phyloP scores from a whole-genome alignment of 768 basidiomycete species.

The Collybia mongolica region DNA sequence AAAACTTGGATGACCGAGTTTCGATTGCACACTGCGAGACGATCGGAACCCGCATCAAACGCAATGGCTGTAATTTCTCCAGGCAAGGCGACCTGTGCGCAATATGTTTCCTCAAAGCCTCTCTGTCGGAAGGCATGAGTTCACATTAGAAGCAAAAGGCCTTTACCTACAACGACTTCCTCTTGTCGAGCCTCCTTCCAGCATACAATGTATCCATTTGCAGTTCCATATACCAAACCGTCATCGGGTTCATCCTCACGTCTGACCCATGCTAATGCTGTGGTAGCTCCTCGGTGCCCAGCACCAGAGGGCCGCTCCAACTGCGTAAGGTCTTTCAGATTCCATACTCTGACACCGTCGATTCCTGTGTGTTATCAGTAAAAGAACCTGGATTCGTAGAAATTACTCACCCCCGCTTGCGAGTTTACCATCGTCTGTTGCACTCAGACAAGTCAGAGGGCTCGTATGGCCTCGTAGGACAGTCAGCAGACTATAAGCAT shows the following conservation, averaged over 20 bases:
- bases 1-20: slow-evolving; percentile 16
- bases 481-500: too few relatives aligned
- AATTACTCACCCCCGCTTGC: too few relatives aligned
- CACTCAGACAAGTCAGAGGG: too few relatives aligned
- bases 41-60: slow-evolving; percentile 15
- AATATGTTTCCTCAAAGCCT: slow-evolving; percentile 14
- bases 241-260: slow-evolving; percentile 7
- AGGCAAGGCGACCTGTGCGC: slow-evolving; percentile 11
- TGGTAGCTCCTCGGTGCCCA: slow-evolving; percentile 4
- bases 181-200: neutral
- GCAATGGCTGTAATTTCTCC: slow-evolving; percentile 18
- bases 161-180: too few relatives aligned
- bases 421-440: too few relatives aligned
- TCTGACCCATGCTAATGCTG: slow-evolving; percentile 2
- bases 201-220: slow-evolving; percentile 2
- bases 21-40: slow-evolving; percentile 17
- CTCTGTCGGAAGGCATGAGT: neutral
- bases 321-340: neutral
- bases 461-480: too few relatives aligned
- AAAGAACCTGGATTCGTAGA: too few relatives aligned
- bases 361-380: neutral
- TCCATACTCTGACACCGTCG: slow-evolving; percentile 4
- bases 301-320: slow-evolving; percentile 1
- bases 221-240: slow-evolving; percentile 7
- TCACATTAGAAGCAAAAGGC: too few relatives aligned